Conservation (phyloP, 352 stramenopile genomes). For the Phytophthora crassamura region DNA sequence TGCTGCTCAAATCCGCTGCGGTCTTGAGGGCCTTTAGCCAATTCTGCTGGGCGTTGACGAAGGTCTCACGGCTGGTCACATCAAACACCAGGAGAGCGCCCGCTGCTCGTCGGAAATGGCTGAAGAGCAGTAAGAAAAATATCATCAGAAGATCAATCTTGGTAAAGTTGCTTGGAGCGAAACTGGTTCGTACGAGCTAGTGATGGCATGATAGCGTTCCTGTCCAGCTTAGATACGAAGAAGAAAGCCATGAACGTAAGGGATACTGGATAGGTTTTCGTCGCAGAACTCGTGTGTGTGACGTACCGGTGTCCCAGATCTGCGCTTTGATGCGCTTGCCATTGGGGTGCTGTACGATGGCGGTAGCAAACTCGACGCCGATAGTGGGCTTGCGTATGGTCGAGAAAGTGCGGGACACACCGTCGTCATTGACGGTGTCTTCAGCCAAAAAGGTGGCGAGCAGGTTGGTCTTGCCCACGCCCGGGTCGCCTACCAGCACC, state of each 20-base stretch:
- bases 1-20: constrained; percentile 65
- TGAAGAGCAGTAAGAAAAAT: constrained; percentile 15
- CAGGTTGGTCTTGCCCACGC: constrained; percentile 93
- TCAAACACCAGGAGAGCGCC: constrained; percentile 84
- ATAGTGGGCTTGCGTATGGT: constrained; percentile 77
- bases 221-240: constrained; percentile 51
- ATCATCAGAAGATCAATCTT: neutral
- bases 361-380: constrained; percentile 84
- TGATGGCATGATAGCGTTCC: constrained; percentile 85
- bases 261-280: too few relatives aligned
- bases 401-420: constrained; percentile 55
- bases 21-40: constrained; percentile 83
- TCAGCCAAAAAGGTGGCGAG: constrained; percentile 78
- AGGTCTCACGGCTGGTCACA: constrained; percentile 64
- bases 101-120: constrained; percentile 77
- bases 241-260: neutral
- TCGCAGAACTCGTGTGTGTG: too few relatives aligned
- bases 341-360: constrained; percentile 74
- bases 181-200: constrained; percentile 61
- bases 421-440: constrained; percentile 39
- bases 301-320: constrained; percentile 80
- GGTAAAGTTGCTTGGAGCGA: neutral
- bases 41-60: constrained; percentile 73
- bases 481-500: constrained; percentile 80
- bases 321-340: constrained; percentile 85